These are phyloP conservation scores for Sporothrix protearum DNA, from an alignment of 2,329 filamentous ascomycete species.

Conservation along the genomic window DNA sequence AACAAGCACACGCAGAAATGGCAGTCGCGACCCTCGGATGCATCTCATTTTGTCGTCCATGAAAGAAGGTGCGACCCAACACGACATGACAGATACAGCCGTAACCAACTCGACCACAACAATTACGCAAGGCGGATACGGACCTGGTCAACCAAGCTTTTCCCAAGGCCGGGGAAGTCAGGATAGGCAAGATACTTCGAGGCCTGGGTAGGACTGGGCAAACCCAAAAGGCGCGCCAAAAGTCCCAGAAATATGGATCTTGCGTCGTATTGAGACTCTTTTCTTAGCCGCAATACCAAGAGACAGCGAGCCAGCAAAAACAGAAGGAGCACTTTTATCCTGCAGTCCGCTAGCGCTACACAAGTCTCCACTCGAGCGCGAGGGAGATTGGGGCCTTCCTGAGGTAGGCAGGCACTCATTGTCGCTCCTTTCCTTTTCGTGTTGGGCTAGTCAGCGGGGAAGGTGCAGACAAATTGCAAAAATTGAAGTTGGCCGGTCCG, in stretches of 20 bases:
- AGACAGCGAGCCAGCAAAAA: neutral
- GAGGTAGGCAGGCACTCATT: constrained; percentile 4
- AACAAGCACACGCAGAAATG: no score
- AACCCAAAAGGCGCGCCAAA: neutral
- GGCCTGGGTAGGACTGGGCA: constrained; percentile 4
- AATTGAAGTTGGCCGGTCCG: neutral
- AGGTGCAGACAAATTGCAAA: neutral
- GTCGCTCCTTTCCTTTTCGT: constrained; percentile 8
- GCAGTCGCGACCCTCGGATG: neutral
- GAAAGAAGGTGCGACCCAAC: neutral
- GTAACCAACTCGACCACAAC: neutral
- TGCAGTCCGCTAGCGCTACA: neutral
- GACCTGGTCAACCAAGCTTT: constrained; percentile 10
- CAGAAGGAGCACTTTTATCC: neutral
- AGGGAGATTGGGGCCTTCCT: constrained; percentile 7
- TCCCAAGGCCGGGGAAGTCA: neutral
- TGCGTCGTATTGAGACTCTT: neutral
- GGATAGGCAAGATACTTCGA: no score
- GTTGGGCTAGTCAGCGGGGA: neutral
- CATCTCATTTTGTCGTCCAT: neutral
- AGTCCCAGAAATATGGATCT: neutral
- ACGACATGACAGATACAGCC: constrained; percentile 1
- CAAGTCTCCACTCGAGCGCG: neutral
- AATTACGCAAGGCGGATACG: neutral
- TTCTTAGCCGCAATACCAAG: neutral